phyloP scores from a whole-genome alignment of 2,329 filamentous ascomycete species.

The Aureobasidium sp. region DNA sequence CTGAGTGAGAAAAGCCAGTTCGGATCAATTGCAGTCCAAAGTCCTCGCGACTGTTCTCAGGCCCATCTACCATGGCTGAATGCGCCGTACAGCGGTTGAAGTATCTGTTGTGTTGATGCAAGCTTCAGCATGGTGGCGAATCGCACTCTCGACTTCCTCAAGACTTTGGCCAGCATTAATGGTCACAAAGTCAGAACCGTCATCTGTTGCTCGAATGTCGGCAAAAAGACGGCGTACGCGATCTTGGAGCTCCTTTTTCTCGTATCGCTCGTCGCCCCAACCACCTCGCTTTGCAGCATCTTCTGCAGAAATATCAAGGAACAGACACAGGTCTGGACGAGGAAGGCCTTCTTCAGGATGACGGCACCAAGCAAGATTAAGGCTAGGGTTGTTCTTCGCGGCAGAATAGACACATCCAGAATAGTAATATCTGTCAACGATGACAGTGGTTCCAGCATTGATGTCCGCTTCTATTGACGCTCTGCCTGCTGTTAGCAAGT shows the following conservation, averaged over 20 bases:
- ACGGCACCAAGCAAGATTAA: slow-evolving; percentile 73
- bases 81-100: slow-evolving; percentile 6
- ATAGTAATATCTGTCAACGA: slow-evolving; percentile 93
- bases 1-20: not conserved
- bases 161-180: slow-evolving; percentile 49
- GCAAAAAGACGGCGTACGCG: slow-evolving; percentile 69
- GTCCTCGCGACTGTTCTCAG: not conserved
- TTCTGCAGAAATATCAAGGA: slow-evolving; percentile 72
- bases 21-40: not conserved
- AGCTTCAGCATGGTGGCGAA: slow-evolving; percentile 22
- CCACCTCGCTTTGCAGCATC: slow-evolving; percentile 71
- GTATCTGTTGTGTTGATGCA: slow-evolving; percentile 16
- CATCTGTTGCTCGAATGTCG: slow-evolving; percentile 41
- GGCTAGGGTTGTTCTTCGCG: slow-evolving; percentile 67
- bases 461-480: slow-evolving; percentile 41
- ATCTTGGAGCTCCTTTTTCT: slow-evolving; percentile 74
- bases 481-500: slow-evolving; percentile 21
- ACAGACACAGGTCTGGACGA: slow-evolving; percentile 78
- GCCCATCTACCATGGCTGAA: slow-evolving; percentile 13
- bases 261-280: slow-evolving; percentile 84
- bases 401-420: slow-evolving; percentile 89
- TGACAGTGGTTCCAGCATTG: slow-evolving; percentile 61
- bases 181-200: slow-evolving; percentile 45
- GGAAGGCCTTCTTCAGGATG: slow-evolving; percentile 80
- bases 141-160: slow-evolving; percentile 43